Base-by-base conservation (phyloP, 768 basidiomycete species). In the Crepidotus variabilis region DNA sequence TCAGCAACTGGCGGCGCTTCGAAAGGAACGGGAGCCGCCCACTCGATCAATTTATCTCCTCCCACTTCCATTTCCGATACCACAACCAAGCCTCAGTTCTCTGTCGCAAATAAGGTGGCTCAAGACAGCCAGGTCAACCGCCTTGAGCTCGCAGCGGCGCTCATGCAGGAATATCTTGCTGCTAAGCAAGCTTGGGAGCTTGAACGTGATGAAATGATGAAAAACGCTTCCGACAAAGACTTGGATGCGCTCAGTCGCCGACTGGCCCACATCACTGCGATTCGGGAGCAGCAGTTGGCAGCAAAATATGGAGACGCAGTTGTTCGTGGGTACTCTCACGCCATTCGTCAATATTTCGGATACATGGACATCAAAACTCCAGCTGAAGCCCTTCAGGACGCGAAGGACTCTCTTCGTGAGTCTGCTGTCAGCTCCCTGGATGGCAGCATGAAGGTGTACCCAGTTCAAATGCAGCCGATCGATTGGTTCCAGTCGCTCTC, bases 101-200 rank as follows among this genome's bases (percentile, higher is more conserved):
- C 57, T 11, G 50, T 49, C 45, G 36, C 55, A 18, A 34, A 61
- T 36, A 28, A 22, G 21, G 43, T 53, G 36, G 46, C 55, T 21
- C 56, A 54, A 14, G 50, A 56, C 55, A 39, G 9, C 23, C 56
- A 60, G 45, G 43, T 69, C 45, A 69, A 64, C 58, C 61, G 68
- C 1, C 63, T 69, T 49, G 68, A 69, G 52, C 59, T 69, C 18
- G 59, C 62, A n/a, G 61, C 65, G 24, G 55, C 63, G 1, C 54
- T 69, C 21, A 67, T 67, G 68, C 56, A 61, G 47, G 68, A 69
- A 32, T 69, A 68, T 35, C 58, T 69, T 10, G 51, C 61, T 18
- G 67, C 67, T 23, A 66, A 67, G 43, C 63, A 65, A 34, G 64
- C 63, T 22, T 69, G 68, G 68, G 68, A 69, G 58, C 23, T 64